Percentiles rank a stretch among this genome's conserved stretches.
phyloP scores from a whole-genome alignment of 106 monocot species.

The Apostasia ramifera region DNA sequence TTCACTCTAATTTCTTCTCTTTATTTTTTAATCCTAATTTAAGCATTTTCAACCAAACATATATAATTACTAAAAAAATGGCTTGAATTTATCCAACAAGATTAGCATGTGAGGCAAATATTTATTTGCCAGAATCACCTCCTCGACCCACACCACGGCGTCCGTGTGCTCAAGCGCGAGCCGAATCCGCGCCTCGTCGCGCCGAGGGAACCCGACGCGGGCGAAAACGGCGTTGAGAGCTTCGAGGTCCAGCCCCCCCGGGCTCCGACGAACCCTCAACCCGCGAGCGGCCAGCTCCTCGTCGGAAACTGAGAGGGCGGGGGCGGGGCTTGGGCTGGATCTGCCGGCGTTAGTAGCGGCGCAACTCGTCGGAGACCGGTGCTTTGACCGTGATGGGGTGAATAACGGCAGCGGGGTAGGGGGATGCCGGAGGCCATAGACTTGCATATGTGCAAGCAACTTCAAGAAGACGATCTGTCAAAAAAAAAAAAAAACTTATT shows the following conservation, averaged over 20 bases:
- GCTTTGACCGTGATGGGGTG: too few relatives aligned
- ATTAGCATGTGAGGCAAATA: too few relatives aligned
- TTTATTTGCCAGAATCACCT: not conserved
- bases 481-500: too few relatives aligned
- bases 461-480: too few relatives aligned
- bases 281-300: slow-evolving; percentile 68
- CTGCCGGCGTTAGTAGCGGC: not conserved
- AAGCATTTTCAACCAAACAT: too few relatives aligned
- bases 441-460: too few relatives aligned
- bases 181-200: slow-evolving; percentile 52
- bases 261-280: slow-evolving; percentile 51
- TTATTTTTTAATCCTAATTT: too few relatives aligned
- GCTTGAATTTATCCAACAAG: not conserved
- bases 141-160: slow-evolving; percentile 63
- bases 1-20: too few relatives aligned
- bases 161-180: slow-evolving; percentile 59
- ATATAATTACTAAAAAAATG: too few relatives aligned
- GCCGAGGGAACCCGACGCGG: slow-evolving; percentile 90
- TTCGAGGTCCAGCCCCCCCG: slow-evolving; percentile 41
- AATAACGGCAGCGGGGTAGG: too few relatives aligned
- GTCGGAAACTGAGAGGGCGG: slow-evolving; percentile 47
- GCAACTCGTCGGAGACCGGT: not conserved
- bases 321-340: not conserved
- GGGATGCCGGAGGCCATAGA: too few relatives aligned
- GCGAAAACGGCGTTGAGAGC: slow-evolving; percentile 75